A percentile compares a stretch with the other conserved stretches of the same genome.
Conservation (phyloP, 176 grass and related monocot species). For the Cymbopogon citratus region DNA sequence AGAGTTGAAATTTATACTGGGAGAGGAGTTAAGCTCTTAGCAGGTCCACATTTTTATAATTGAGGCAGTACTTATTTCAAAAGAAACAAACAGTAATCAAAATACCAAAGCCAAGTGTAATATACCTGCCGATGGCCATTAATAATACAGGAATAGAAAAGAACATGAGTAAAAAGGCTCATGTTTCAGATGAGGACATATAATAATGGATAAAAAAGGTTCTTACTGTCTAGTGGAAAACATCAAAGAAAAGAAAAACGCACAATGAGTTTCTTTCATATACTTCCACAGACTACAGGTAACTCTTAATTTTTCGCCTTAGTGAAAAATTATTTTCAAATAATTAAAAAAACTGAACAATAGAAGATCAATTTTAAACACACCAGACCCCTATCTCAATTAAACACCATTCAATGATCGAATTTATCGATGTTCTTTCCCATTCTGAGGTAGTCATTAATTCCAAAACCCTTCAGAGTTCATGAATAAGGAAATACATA, state of each 20-base stretch:
- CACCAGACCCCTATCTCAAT: neutral
- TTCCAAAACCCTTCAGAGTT: neutral
- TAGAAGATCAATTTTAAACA: neutral
- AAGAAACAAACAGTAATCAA: neutral
- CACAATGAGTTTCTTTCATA: neutral
- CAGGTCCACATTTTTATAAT: neutral
- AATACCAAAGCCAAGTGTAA: neutral
- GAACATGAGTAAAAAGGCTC: neutral
- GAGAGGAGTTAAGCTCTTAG: neutral
- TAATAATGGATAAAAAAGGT: slow-evolving; percentile 4
- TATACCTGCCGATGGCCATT: neutral
- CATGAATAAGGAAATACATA: neutral
- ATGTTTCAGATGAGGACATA: neutral
- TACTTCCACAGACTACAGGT: neutral
- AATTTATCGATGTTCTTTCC: neutral
- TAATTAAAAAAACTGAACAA: neutral
- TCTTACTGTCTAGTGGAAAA: neutral
- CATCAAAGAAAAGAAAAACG: neutral
- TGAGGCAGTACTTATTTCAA: neutral
- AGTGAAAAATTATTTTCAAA: neutral
- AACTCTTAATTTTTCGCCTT: neutral
- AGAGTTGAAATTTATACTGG: neutral
- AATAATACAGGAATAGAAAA: neutral
- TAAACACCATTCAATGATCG: neutral
- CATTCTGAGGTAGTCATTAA: neutral